Conservation (phyloP, 495 filamentous ascomycete genomes). For the Platismatia glauca region DNA sequence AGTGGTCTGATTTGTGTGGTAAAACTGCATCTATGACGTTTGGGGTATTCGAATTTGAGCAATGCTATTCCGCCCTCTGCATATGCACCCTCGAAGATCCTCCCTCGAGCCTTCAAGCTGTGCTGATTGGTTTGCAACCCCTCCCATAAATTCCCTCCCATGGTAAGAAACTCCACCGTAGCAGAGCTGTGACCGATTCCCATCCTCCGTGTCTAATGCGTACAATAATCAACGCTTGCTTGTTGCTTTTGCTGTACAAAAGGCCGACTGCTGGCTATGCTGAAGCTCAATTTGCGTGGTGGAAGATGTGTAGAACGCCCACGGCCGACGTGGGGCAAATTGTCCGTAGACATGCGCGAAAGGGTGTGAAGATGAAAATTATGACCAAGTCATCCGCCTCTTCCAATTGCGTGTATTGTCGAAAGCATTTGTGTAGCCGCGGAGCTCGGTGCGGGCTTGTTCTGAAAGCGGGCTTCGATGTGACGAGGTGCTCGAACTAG, state of each 20-base stretch:
- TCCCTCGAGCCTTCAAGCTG: not conserved
- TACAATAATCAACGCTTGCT: conserved; percentile 8
- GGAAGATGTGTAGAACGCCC: not conserved
- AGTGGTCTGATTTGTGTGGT: not conserved
- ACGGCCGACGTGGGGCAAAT: not conserved
- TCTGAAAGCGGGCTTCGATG: conserved; percentile 51
- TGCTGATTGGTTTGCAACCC: not conserved
- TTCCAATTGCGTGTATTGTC: conserved; percentile 66
- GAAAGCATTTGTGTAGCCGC: conserved; percentile 79
- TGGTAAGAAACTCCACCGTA: conserved; percentile 6
- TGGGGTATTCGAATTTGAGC: not conserved
- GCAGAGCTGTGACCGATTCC: not conserved
- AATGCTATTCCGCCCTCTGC: not conserved
- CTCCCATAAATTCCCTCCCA: too few relatives aligned
- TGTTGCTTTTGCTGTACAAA: conserved; percentile 16
- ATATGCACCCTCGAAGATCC: not conserved
- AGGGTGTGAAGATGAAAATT: conserved; percentile 6
- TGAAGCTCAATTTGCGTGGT: not conserved
- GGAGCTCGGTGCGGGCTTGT: conserved; percentile 69
- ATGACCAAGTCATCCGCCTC: conserved; percentile 44
- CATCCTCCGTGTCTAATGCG: conserved; percentile 2
- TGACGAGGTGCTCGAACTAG: conserved; percentile 45
- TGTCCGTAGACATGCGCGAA: conserved; percentile 3
- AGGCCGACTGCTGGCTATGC: conserved; percentile 12
- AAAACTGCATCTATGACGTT: not conserved